A percentile compares a stretch with the other conserved stretches of the same genome.
phyloP scores from a whole-genome alignment of 225 moss, liverwort and hornwort species.

The Sphagnum tenellum region DNA sequence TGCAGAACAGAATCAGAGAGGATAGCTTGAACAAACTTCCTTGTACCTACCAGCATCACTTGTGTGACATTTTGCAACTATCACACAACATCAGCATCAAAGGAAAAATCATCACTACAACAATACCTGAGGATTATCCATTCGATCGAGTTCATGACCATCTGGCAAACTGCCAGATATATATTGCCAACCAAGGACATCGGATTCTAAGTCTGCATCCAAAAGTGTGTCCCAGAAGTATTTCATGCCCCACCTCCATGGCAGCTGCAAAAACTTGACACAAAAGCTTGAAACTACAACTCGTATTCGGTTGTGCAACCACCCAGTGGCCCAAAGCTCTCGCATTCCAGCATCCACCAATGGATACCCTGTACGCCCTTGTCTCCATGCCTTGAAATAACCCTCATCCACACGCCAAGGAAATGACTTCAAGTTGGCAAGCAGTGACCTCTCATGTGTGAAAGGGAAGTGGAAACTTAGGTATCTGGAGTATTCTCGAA shows the following conservation, averaged over 20 bases:
- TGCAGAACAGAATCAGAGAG: too few relatives aligned
- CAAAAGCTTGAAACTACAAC: conserved; percentile 50
- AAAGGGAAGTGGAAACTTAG: conserved; percentile 55
- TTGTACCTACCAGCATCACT: too few relatives aligned
- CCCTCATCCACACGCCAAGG: conserved; percentile 41
- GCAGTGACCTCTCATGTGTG: conserved; percentile 48
- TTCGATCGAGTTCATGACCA: conserved; percentile 51
- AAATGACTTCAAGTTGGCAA: conserved; percentile 50
- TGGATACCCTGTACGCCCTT: conserved; percentile 51
- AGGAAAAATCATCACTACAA: not conserved
- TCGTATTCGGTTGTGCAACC: conserved; percentile 47
- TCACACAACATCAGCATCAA: too few relatives aligned
- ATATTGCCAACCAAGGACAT: conserved; percentile 57
- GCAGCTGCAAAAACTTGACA: conserved; percentile 48
- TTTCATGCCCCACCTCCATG: conserved; percentile 64
- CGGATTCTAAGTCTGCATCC: conserved; percentile 50
- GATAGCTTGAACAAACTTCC: too few relatives aligned
- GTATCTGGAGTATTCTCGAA: conserved; percentile 52
- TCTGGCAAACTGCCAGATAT: conserved; percentile 55
- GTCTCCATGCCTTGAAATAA: conserved; percentile 49
- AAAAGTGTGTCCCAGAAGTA: conserved; percentile 55
- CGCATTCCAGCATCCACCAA: conserved; percentile 57
- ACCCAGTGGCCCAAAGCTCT: conserved; percentile 55
- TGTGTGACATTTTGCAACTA: too few relatives aligned
- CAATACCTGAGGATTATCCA: conserved; percentile 53